Conservation (phyloP, 2,329 filamentous ascomycete genomes). For the Ploettnerulaceae sp. region DNA sequence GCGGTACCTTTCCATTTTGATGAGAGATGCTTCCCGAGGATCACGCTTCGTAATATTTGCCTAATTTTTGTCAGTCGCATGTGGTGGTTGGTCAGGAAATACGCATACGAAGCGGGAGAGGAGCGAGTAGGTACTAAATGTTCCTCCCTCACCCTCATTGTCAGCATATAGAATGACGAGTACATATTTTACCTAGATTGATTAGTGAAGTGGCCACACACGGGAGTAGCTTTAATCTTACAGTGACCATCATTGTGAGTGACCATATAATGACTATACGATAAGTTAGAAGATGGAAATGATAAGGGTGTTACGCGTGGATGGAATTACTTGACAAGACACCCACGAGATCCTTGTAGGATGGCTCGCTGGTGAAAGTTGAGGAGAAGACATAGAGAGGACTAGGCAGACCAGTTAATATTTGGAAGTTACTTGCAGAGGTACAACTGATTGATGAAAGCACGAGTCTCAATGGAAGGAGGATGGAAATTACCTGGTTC, state of each 20-base stretch:
- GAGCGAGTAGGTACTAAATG: conserved; percentile 61
- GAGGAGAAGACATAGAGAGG: conserved; percentile 65
- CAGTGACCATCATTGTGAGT: conserved; percentile 59
- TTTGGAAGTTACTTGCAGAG: no score
- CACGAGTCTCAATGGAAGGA: neutral
- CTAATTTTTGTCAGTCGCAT: conserved; percentile 13
- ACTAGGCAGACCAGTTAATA: conserved; percentile 32
- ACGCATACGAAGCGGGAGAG: conserved; percentile 49
- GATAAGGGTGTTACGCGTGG: no score
- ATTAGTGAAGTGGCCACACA: neutral
- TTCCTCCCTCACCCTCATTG: conserved; percentile 67
- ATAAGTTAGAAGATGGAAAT: neutral
- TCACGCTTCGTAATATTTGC: conserved; percentile 56
- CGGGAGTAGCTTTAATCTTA: neutral
- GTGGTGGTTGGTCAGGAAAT: neutral
- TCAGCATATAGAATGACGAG: conserved; percentile 60
- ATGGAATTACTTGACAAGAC: conserved; percentile 45
- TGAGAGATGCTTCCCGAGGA: conserved; percentile 48
- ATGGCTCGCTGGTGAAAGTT: conserved; percentile 52
- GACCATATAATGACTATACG: conserved; percentile 58
- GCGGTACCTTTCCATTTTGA: conserved; percentile 54
- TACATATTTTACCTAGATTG: conserved; percentile 52
- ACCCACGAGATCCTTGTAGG: conserved; percentile 53
- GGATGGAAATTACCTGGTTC: conserved; percentile 35
- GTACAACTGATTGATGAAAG: no score